Evolutionary conservation across 116 monocot species (phyloP), one percentile per base, ranked within the genome.

Genomic region (Dioscorea cayenensis): DNA sequence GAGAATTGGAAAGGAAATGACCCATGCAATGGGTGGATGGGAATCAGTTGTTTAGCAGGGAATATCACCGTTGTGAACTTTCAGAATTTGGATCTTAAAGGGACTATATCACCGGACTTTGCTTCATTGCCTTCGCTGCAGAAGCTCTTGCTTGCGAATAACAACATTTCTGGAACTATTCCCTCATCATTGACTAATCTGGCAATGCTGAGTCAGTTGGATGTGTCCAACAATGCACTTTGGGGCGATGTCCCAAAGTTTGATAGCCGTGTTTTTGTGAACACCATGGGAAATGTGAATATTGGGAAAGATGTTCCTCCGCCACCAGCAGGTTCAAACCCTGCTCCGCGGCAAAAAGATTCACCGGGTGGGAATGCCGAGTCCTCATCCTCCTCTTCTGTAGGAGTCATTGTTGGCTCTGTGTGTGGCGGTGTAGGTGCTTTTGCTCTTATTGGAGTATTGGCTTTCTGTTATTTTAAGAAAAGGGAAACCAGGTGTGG

Each of bases 1-100:
- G 77, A 84, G 59, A 76, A 71, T 27, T 96, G 96, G 96, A 84
- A 75, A 18, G 96, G 96, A 51, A 92, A 96, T 37, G 79, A 92
- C 36, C 96, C 96, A 1, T 96, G 96, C 63, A 43, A 25, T 11
- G 71, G 68, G 12, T 96, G 87, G 87, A 21, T 83, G 10, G 96
- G 96, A 13, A 68, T 96, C 59, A 70, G 63, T 28, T 96, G 96
- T 63, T 80, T 87, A 49, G 75, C 63, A 12, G 92, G 92, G 14
- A 96, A 90, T 71, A 77, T 96, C 19, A 88, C 82, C 2, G 84
- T 86, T 10, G 51, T 92, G 21, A 96, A 92, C 76, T 86, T 96
- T 63, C 80, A 77, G 75, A 86, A 73, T 49, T 86, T 88, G 92
- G 82, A 77, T 11, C 80, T 92, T 25, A 75, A 67, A 14, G 96